These are phyloP conservation scores for Millerozyma acaciae DNA, from an alignment of 805 yeast genomes.

Conservation along the genomic window DNA sequence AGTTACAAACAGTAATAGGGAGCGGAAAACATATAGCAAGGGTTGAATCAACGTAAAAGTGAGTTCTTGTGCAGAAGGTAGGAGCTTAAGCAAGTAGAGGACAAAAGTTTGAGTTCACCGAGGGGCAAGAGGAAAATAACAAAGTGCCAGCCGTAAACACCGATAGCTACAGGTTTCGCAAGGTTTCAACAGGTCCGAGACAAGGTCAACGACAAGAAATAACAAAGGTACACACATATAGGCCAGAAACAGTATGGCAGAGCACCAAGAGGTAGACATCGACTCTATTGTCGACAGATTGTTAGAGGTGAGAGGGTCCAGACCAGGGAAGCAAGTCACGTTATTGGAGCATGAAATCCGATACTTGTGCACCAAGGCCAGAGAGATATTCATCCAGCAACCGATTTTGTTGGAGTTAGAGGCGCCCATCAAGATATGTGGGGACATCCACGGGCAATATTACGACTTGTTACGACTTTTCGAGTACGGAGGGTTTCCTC, in stretches of 20 bases:
- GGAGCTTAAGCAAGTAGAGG: too few relatives aligned
- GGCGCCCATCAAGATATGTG: constrained; percentile 96
- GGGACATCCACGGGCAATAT: constrained; percentile 98
- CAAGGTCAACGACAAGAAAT: too few relatives aligned
- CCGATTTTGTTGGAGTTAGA: constrained; percentile 93
- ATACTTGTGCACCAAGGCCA: constrained; percentile 92
- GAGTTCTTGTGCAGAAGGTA: too few relatives aligned
- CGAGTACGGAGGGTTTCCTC: constrained; percentile 99
- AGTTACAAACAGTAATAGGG: neutral
- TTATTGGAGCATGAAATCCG: constrained; percentile 92
- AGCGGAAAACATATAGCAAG: neutral
- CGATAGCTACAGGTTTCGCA: too few relatives aligned
- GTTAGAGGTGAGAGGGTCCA: constrained; percentile 94
- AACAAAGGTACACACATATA: neutral
- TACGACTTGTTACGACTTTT: constrained; percentile 91
- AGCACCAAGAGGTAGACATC: constrained; percentile 76
- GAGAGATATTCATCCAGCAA: constrained; percentile 96
- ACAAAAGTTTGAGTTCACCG: too few relatives aligned
- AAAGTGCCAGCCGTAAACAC: too few relatives aligned
- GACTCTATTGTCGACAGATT: constrained; percentile 96
- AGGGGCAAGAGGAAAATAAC: too few relatives aligned
- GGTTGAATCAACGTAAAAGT: too few relatives aligned
- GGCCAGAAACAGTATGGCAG: constrained; percentile 22
- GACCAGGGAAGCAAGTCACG: constrained; percentile 97
- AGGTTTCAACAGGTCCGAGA: too few relatives aligned